phyloP scores from a whole-genome alignment of 2,329 filamentous ascomycete genomes.

The Fusarium tricinctum region DNA sequence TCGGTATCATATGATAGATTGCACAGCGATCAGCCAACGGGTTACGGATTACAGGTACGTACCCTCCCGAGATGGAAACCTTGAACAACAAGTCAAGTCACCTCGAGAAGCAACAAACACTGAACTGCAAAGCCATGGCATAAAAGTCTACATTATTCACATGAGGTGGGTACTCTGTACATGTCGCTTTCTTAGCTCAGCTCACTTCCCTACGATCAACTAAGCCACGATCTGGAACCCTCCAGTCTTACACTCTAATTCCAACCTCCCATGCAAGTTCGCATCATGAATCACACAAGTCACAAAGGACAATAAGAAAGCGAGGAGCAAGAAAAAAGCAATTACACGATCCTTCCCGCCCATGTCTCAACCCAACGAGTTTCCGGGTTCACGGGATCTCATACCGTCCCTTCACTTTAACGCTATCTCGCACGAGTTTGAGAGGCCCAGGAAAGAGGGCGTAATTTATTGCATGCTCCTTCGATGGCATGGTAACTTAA shows the following conservation, averaged over 20 bases:
- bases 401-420: neutral
- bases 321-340: neutral
- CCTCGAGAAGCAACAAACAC: no score
- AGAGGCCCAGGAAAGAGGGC: neutral
- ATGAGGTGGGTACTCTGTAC: neutral
- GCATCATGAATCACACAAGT: neutral
- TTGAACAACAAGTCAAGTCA: neutral
- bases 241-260: neutral
- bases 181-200: neutral
- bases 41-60: no score
- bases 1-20: constrained; percentile 12
- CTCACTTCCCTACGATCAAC: neutral
- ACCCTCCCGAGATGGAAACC: neutral
- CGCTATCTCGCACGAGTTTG: neutral
- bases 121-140: neutral
- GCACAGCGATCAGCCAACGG: neutral
- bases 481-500: no score
- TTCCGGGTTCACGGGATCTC: neutral
- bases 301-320: neutral
- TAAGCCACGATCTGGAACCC: neutral
- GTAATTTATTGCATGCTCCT: no score
- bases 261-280: neutral
- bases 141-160: neutral
- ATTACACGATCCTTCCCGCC: neutral
- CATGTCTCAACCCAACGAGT: neutral